Base-by-base conservation (phyloP, 176 grass and related monocot genomes). In the Avena eriantha region DNA sequence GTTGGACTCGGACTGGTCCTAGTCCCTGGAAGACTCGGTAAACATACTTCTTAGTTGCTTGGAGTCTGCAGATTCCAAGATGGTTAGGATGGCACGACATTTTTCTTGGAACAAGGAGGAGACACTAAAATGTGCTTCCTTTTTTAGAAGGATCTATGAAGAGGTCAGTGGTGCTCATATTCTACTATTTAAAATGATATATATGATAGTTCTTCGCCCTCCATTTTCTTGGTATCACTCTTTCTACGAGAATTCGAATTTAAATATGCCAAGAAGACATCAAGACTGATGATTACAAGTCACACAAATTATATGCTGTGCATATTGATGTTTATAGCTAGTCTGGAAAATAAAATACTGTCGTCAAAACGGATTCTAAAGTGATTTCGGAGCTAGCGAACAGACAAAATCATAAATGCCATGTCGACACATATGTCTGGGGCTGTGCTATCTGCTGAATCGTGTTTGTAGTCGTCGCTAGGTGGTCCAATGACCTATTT, bases 121-220 rank as follows among this genome's bases (percentile, higher is more conserved):
- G 83, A 87, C 88, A 61, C 55, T 94, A 79, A 94, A 96, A 90
- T 98, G 93, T 85, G 94, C 92, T 78, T 91, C 89, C 43, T 93
- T 96, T 89, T 93, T 98, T 26, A 85, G 92, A 84, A 91, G 97
- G 79, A 98, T 98, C 73, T 96, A 96, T 87, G 93, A 98, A 90
- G 96, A 98, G 96, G 96, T 98, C 82, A 82, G 88, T 76, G 4
- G 84, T 89, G 71, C 18, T 79, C 80, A 56, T 78, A 31, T 35
- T 76, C 26, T 26, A 1, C 82, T 34, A 59, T 88, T 75, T 79
- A 19, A 71, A 77, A 83, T 83, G 12, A 34, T 59, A 45, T 26
- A 26, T 70, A 41, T 41, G 39, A 41, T 41, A 41, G 6, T 41
- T 29, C 29, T 29, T 29, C 29, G 29, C 29, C 29, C 29, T 29